Conservation (phyloP, 352 stramenopile genomes). For the Phytophthora nicotianae region DNA sequence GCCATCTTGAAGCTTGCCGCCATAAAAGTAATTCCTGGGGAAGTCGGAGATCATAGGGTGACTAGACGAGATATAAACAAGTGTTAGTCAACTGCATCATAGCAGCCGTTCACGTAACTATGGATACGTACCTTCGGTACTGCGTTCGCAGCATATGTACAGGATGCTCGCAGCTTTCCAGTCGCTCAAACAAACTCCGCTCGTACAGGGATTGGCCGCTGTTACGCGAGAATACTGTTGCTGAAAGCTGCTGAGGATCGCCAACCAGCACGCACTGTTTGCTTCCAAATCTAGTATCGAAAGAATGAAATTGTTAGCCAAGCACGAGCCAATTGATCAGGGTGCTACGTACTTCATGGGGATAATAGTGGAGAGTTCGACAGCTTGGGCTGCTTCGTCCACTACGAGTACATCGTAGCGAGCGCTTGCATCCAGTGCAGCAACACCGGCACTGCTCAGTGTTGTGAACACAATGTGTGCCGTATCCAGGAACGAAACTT, state of each 20-base stretch:
- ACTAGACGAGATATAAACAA: constrained; percentile 27
- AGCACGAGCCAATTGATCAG: constrained; percentile 2
- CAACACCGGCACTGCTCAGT: constrained; percentile 87
- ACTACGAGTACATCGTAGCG: constrained; percentile 87
- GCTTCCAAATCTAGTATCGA: constrained; percentile 74
- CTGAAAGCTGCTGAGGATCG: constrained; percentile 93
- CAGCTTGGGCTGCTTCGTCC: constrained; percentile 87
- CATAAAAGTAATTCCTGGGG: constrained; percentile 86
- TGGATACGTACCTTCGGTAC: constrained; percentile 75
- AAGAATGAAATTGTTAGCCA: constrained; percentile 7
- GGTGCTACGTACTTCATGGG: constrained; percentile 80
- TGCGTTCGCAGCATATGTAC: constrained; percentile 91
- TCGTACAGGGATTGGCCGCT: constrained; percentile 89
- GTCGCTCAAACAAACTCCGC: constrained; percentile 91
- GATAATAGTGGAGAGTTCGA: constrained; percentile 89
- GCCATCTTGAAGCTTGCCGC: constrained; percentile 82
- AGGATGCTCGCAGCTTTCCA: constrained; percentile 88
- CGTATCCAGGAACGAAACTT: constrained; percentile 89
- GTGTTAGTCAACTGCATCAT: constrained; percentile 10
- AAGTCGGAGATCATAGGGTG: constrained; percentile 88
- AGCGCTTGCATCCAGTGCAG: constrained; percentile 74
- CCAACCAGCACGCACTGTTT: constrained; percentile 92
- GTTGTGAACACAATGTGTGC: constrained; percentile 94
- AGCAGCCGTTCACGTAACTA: too few relatives aligned
- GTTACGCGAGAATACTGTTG: constrained; percentile 92